phyloP scores from a whole-genome alignment of 257 asterid species.

The Solanum arcanum region DNA sequence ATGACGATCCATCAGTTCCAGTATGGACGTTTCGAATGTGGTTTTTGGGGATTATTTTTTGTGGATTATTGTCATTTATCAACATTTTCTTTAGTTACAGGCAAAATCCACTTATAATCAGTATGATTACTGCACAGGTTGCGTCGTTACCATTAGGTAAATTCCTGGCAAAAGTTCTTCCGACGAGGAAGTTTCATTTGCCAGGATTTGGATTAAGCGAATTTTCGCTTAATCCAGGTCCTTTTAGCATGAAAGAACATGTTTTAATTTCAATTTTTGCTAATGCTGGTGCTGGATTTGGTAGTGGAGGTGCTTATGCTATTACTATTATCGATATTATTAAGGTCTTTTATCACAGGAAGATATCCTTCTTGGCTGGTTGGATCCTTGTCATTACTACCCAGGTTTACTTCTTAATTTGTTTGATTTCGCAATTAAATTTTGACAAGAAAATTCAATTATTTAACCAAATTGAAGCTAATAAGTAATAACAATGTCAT shows the following conservation, averaged over 20 bases:
- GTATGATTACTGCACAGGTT: constrained; percentile 40
- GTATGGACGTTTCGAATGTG: constrained; percentile 76
- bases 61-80: constrained; percentile 30
- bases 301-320: constrained; percentile 48
- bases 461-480: neutral
- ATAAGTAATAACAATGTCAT: too few relatives aligned
- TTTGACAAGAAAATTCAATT: neutral
- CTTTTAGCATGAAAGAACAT: constrained; percentile 61
- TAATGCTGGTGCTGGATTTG: constrained; percentile 43
- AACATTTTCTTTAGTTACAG: constrained; percentile 54
- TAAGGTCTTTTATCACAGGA: constrained; percentile 44
- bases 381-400: constrained; percentile 54
- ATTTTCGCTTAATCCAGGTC: constrained; percentile 61
- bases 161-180: constrained; percentile 45
- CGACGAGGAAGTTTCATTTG: constrained; percentile 22
- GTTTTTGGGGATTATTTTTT: constrained; percentile 36
- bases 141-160: constrained; percentile 48
- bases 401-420: constrained; percentile 24
- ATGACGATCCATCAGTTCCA: constrained; percentile 41
- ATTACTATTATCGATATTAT: constrained; percentile 39
- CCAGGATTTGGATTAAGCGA: constrained; percentile 32
- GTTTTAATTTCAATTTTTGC: constrained; percentile 64
- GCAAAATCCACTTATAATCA: constrained; percentile 29
- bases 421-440: neutral
- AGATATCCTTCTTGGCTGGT: constrained; percentile 36